Percentiles rank a stretch among this genome's conserved stretches.
phyloP scores from a whole-genome alignment of 2,329 filamentous ascomycete species.

The Cladosporium velox region DNA sequence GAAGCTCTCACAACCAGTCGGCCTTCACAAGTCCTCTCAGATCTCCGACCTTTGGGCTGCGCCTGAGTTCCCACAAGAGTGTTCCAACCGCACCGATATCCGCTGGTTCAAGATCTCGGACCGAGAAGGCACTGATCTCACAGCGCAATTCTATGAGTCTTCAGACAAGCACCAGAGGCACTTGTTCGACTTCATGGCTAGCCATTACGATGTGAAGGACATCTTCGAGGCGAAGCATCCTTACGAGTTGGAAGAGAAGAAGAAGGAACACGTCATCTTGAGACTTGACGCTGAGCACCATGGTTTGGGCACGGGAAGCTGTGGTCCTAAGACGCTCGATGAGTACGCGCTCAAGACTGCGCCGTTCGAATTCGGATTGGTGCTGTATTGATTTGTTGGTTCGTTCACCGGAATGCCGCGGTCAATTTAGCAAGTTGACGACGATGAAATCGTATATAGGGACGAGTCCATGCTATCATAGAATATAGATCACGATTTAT shows the following conservation, averaged over 20 bases:
- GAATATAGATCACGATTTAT: neutral
- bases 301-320: conserved; percentile 63
- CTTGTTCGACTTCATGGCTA: conserved; percentile 55
- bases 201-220: conserved; percentile 54
- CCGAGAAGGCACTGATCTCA: conserved; percentile 21
- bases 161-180: conserved; percentile 19
- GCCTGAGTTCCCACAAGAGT: conserved; percentile 70
- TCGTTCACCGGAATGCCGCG: neutral
- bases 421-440: neutral
- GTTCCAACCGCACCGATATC: conserved; percentile 63
- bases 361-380: conserved; percentile 40
- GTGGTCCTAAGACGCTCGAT: conserved; percentile 56
- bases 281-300: conserved; percentile 64
- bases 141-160: conserved; percentile 36
- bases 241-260: conserved; percentile 58
- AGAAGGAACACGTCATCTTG: conserved; percentile 58
- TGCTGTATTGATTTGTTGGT: conserved; percentile 26
- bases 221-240: conserved; percentile 65
- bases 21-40: conserved; percentile 32
- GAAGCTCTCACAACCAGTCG: conserved; percentile 59
- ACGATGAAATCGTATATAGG: neutral
- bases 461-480: neutral
- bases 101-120: conserved; percentile 53
- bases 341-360: conserved; percentile 42
- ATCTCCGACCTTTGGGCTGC: conserved; percentile 56